Evolutionary conservation across 352 stramenopile species (phyloP), one percentile per base, ranked within the genome.

Genomic region (Phytophthora syringae): DNA sequence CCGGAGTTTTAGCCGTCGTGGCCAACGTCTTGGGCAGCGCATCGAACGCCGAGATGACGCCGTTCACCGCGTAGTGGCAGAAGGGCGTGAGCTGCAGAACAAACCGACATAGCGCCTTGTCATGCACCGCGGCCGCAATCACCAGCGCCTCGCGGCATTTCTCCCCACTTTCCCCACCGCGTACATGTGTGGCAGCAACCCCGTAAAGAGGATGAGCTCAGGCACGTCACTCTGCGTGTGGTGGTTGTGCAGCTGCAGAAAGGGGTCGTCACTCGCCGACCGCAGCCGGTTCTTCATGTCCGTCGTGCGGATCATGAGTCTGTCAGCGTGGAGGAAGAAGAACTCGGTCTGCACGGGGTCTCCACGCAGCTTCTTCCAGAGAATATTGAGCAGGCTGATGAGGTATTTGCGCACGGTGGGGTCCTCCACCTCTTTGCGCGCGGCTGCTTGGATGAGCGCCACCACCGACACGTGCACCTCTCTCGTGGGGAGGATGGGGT

Each of bases 291-390:
- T 59, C 6, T 22, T 57, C 67, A 71, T 73, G 43, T 82, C 74
- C 7, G 70, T 84, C 27, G 67, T 83, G 18, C 76, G 73, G 28
- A 82, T 68, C 57, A 82, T 88, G 25, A 88, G 67, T 40, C 72
- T 53, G 50, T 92, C 82, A 6, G 82, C 83, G 37, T 92, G 79
- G 15, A 90, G 63, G 47, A 96, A 94, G 62, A 96, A 96, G 60
- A 96, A 93, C 52, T 96, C 88, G 16, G 84, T 94, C 74, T 96
- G 88, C 34, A 94, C 86, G 4, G 86, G 88, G 43, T 96, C 85
- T 34, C 77, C 76, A 16, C 84, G 84, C 57, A 96, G 70, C 43
- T 96, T 96, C 64, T 94, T 93, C 88, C 88, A 96, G 12, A 96
- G 50, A 7, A 88, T 77, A 55, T 96, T 92, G 18, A 96, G 79